Evolutionary conservation across 345 rosid species (phyloP), one percentile per base, ranked within the genome.

Genomic region (Corchorus capsularis): DNA sequence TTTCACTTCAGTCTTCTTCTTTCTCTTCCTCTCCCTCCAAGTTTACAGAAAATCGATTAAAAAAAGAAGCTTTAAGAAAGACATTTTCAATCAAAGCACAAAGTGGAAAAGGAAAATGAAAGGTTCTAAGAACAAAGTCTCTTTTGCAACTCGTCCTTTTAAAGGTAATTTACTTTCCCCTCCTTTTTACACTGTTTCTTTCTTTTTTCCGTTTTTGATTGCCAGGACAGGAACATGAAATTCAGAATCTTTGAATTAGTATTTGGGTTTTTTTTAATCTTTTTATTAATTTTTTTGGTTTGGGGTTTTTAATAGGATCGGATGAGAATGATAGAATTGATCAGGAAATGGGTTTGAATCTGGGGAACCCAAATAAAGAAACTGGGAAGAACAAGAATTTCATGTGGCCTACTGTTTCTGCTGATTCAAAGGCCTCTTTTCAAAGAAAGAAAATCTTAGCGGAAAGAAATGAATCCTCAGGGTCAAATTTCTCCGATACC

Each of bases 371-470:
- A 19, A 82, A 76, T 72, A 82, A 78, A 60, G 9, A 64, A 20
- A 45, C 46, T 27, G 56, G 27, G 45, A 86, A 82, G 72, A 69
- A 72, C 63, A 86, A 82, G 72, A 69, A 72, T 68, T 82, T 70
- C 52, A 83, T 82, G 87, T 77, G 82, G 4, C 79, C 85, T 3
- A 79, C 83, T 2, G 63, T 80, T 34, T 81, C 83, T 50, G 74
- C 85, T 34, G 71, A 82, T 72, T 82, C 86, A 54, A 86, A 86
- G 56, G 67, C 34, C 37, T 65, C 52, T 54, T 66, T 75, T 69
- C 79, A 83, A 3, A 67, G 77, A 76, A 87, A 62, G 80, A 89
- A 81, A 68, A 57, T 82, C 46, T 80, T 87, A 53, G 75, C 72
- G 2, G 85, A 87, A 78, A 85, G 80, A 62, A 89, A 85, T n/a